Base-by-base conservation (phyloP, 345 rosid genomes). In the Salix brachista region DNA sequence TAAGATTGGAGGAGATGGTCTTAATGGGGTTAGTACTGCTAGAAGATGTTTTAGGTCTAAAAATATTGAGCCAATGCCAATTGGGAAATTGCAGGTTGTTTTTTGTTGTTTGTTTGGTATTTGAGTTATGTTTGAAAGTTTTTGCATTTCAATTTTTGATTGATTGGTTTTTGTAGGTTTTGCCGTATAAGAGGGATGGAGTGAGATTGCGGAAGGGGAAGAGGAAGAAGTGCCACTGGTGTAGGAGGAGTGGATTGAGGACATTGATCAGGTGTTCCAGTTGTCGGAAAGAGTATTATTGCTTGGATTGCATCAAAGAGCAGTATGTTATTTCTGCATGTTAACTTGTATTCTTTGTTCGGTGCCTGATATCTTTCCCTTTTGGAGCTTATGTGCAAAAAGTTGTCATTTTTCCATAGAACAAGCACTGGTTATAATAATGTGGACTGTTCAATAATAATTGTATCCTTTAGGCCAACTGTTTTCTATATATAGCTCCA, bases 171-270 rank as follows among this genome's bases (percentile, higher is more conserved):
- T 18, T 65, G 61, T 75, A 88, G 98, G 90, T 83, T 75, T 21
- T 64, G 73, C 96, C 92, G 12, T 88, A 75, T 80, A 89, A 84
- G 85, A 90, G 82, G 75, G 80, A 87, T 74, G 73, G 83, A 77
- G 85, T 83, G 83, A 87, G 77, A 84, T 77, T 86, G 68, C 87
- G 84, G 85, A 84, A 83, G 76, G 86, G 84, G 77, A 89, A 87
- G 85, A 90, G 89, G 85, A 90, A 85, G 89, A 46, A 46, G 52
- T 96, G 99, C 37, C 99, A 96, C 74, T 89, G 91, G 97, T 96
- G 99, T 85, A 85, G 88, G 84, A 46, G 14, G 11, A 89, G 85
- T 50, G 83, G 86, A 36, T 77, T 83, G 78, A 77, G 46, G 84
- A 77, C 77, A 76, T 84, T 96, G 89, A 80, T 92, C 65, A 79